phyloP scores from a whole-genome alignment of 768 basidiomycete species.

The Psilocybe azurescens region DNA sequence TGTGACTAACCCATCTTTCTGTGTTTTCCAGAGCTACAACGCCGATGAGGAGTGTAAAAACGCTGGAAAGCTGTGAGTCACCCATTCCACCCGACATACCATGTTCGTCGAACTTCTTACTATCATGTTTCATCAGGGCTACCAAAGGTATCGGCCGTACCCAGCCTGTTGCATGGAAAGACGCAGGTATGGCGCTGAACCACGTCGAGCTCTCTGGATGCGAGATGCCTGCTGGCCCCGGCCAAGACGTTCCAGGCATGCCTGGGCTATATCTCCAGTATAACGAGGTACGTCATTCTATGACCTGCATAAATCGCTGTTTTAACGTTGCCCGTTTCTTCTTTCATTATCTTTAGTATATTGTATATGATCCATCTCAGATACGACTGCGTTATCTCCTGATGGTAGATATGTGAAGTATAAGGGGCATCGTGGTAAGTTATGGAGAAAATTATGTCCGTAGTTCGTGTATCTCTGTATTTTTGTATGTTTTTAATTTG shows the following conservation, averaged over 20 bases:
- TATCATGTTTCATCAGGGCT: slow-evolving; percentile 2
- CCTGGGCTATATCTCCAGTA: slow-evolving; percentile 11
- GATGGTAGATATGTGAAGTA: slow-evolving; percentile 4
- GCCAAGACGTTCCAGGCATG: slow-evolving; percentile 3
- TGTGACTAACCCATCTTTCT: background rate
- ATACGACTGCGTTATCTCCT: slow-evolving; percentile 12
- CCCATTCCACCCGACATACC: too few relatives aligned
- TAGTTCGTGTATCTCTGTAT: too few relatives aligned
- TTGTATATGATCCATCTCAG: slow-evolving; percentile 15
- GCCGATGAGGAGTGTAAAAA: slow-evolving; percentile 11
- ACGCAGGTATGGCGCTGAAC: slow-evolving; percentile 11
- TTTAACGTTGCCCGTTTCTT: background rate
- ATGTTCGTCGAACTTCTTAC: too few relatives aligned
- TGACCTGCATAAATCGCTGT: background rate
- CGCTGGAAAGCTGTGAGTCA: slow-evolving; percentile 10
- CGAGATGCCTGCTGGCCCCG: slow-evolving; percentile 16
- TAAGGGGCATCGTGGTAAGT: too few relatives aligned
- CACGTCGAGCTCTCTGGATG: slow-evolving; percentile 14
- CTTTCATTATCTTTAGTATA: slow-evolving; percentile 8
- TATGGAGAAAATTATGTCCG: too few relatives aligned
- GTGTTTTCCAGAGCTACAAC: slow-evolving; percentile 1
- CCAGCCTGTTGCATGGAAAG: slow-evolving; percentile 16
- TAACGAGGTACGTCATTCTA: slow-evolving; percentile 9
- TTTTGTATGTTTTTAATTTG: too few relatives aligned
- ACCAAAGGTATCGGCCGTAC: slow-evolving; percentile 18